Evolutionary conservation across 2,329 filamentous ascomycete species (phyloP).

Genomic region (Alternaria conjuncta): DNA sequence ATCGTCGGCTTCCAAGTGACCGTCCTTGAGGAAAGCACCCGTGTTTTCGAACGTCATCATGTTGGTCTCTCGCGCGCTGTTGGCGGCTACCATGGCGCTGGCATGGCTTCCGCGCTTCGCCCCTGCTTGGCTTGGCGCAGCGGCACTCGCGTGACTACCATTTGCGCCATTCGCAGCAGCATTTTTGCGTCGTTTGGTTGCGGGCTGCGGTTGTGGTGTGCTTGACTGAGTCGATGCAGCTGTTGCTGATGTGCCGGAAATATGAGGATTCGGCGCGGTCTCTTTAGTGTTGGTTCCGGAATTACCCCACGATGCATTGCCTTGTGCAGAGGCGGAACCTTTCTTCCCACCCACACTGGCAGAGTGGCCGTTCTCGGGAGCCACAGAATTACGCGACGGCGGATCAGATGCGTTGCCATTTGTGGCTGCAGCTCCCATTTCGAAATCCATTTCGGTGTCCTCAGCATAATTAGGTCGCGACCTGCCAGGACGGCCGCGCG

Average conservation of each 20-base stretch:
- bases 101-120: constrained; percentile 40
- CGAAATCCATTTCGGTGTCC: constrained; percentile 90
- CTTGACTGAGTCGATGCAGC: constrained; percentile 52
- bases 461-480: constrained; percentile 94
- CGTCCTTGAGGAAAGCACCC: constrained; percentile 72
- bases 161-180: constrained; percentile 51
- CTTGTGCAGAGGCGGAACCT: constrained; percentile 48
- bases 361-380: constrained; percentile 41
- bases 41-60: constrained; percentile 86
- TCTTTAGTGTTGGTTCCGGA: constrained; percentile 45
- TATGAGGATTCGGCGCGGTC: constrained; percentile 43
- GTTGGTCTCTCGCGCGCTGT: constrained; percentile 70
- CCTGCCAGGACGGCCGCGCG: constrained; percentile 81
- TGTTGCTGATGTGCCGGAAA: constrained; percentile 66
- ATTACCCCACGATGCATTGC: constrained; percentile 48
- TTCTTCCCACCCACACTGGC: constrained; percentile 47
- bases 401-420: constrained; percentile 60
- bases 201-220: constrained; percentile 36
- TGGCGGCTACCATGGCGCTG: constrained; percentile 48
- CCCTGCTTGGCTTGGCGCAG: constrained; percentile 50
- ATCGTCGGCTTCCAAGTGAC: constrained; percentile 86
- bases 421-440: constrained; percentile 65
- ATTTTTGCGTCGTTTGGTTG: constrained; percentile 84
- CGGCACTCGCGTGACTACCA: constrained; percentile 43
- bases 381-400: constrained; percentile 45